A percentile compares a stretch with the other conserved stretches of the same genome.
phyloP scores from a whole-genome alignment of 1,284 basidiomycete species.

The Moesziomyces sp. region DNA sequence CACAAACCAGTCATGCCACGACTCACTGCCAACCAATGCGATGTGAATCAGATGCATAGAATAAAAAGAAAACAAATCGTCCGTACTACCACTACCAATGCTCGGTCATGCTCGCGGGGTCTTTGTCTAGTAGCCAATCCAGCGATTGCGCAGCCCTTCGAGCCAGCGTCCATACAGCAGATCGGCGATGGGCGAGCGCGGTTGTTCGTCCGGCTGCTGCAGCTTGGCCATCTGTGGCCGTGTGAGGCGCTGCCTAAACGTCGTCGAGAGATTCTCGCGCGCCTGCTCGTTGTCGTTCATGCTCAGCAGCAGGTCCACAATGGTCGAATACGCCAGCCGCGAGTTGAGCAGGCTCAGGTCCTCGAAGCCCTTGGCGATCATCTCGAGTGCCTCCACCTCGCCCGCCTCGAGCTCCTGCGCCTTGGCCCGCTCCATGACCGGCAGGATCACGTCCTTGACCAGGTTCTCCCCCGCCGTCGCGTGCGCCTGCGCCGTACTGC shows the following conservation, averaged over 20 bases:
- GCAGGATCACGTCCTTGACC: slow-evolving; percentile 57
- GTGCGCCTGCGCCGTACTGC: slow-evolving; percentile 33
- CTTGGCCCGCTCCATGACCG: slow-evolving; percentile 55
- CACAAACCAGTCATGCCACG: no score
- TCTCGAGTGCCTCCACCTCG: slow-evolving; percentile 87
- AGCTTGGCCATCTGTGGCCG: slow-evolving; percentile 33
- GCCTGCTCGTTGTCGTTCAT: slow-evolving; percentile 74
- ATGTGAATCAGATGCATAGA: not conserved
- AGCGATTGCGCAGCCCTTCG: slow-evolving; percentile 75
- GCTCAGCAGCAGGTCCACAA: slow-evolving; percentile 87
- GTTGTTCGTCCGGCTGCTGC: slow-evolving; percentile 43
- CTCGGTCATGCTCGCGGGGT: no score
- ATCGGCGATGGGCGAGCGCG: slow-evolving; percentile 82
- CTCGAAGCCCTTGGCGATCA: slow-evolving; percentile 86
- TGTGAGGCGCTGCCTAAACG: slow-evolving; percentile 44
- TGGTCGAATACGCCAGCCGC: slow-evolving; percentile 82
- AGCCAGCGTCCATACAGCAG: slow-evolving; percentile 95
- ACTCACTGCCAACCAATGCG: not conserved
- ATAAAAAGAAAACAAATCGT: not conserved
- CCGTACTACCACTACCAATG: not conserved
- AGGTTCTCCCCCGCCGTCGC: slow-evolving; percentile 44
- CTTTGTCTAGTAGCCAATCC: slow-evolving; percentile 49
- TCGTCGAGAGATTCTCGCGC: slow-evolving; percentile 43
- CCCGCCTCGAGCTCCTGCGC: slow-evolving; percentile 81
- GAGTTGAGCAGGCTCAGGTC: slow-evolving; percentile 84